A percentile compares a stretch with the other conserved stretches of the same genome.
phyloP scores from a whole-genome alignment of 2,329 filamentous ascomycete genomes.

The Fusarium nematophilum region DNA sequence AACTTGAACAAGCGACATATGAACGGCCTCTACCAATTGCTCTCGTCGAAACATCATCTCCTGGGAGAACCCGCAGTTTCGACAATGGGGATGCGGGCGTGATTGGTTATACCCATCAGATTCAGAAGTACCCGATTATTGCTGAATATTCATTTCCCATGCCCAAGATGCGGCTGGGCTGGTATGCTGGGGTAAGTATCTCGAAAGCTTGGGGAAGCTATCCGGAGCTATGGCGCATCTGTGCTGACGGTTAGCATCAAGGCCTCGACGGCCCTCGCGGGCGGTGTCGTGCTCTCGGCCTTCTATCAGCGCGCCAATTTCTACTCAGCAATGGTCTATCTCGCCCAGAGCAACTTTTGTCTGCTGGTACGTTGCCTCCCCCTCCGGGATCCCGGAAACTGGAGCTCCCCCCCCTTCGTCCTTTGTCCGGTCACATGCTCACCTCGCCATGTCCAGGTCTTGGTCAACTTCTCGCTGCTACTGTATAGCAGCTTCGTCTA shows the following conservation, averaged over 20 bases:
- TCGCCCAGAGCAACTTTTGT: slow-evolving; percentile 95
- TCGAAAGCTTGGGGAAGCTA: slow-evolving; percentile 38
- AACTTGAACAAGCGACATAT: slow-evolving; percentile 40
- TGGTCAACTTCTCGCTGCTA: slow-evolving; percentile 91
- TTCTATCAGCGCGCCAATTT: slow-evolving; percentile 97
- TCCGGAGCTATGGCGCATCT: slow-evolving; percentile 37
- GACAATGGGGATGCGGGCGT: slow-evolving; percentile 40
- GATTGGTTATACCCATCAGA: slow-evolving; percentile 24
- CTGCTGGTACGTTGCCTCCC: slow-evolving; percentile 80
- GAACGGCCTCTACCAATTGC: slow-evolving; percentile 15
- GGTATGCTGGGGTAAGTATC: slow-evolving; percentile 69
- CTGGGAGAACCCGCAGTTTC: slow-evolving; percentile 22
- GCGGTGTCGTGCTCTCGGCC: slow-evolving; percentile 85
- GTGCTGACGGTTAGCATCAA: slow-evolving; percentile 50
- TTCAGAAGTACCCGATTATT: slow-evolving; percentile 25
- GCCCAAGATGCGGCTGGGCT: slow-evolving; percentile 67
- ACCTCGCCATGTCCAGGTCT: slow-evolving; percentile 66
- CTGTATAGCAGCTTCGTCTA: slow-evolving; percentile 84
- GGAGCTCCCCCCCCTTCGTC: slow-evolving; percentile 1
- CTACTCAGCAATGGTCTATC: slow-evolving; percentile 96
- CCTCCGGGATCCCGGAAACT: slow-evolving; percentile 3
- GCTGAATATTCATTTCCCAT: slow-evolving; percentile 39
- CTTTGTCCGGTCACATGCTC: slow-evolving; percentile 8
- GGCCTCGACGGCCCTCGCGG: slow-evolving; percentile 86
- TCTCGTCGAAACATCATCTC: slow-evolving; percentile 25